Percentiles rank a stretch among this genome's conserved stretches.
phyloP scores from a whole-genome alignment of 345 rosid genomes.

The Litchi chinensis region DNA sequence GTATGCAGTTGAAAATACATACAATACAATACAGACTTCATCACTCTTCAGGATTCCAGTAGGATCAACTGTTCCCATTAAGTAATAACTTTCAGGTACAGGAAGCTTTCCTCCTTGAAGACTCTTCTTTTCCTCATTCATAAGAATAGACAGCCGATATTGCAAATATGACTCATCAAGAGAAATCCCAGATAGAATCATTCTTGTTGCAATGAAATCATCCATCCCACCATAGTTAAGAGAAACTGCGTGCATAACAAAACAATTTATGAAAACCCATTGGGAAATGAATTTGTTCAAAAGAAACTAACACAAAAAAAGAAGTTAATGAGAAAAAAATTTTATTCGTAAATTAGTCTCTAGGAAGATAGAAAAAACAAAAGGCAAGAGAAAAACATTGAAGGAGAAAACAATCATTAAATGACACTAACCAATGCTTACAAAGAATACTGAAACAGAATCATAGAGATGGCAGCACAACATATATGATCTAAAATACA shows the following conservation, averaged over 20 bases:
- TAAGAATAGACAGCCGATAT: conserved; percentile 34
- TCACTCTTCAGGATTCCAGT: conserved; percentile 55
- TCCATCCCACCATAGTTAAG: conserved; percentile 54
- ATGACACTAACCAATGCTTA: background rate
- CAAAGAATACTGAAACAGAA: background rate
- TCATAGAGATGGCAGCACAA: background rate
- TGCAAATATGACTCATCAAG: conserved; percentile 69
- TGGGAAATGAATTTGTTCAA: background rate
- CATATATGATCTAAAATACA: background rate
- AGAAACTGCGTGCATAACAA: conserved; percentile 45
- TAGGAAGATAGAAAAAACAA: background rate
- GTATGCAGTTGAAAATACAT: conserved; percentile 25
- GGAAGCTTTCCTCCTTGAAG: conserved; percentile 66
- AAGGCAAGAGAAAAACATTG: background rate
- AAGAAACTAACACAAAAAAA: background rate
- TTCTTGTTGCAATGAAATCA: conserved; percentile 38
- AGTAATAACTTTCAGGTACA: conserved; percentile 63
- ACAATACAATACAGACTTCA: conserved; percentile 89
- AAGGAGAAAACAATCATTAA: background rate
- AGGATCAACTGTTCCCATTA: conserved; percentile 92
- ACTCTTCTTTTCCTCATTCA: conserved; percentile 49
- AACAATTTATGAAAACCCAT: conserved; percentile 10
- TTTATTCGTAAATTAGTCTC: background rate
- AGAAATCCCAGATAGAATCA: conserved; percentile 75
- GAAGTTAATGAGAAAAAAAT: background rate